Base-by-base conservation (phyloP, 768 basidiomycete genomes). In the Rhizopogon sp. region DNA sequence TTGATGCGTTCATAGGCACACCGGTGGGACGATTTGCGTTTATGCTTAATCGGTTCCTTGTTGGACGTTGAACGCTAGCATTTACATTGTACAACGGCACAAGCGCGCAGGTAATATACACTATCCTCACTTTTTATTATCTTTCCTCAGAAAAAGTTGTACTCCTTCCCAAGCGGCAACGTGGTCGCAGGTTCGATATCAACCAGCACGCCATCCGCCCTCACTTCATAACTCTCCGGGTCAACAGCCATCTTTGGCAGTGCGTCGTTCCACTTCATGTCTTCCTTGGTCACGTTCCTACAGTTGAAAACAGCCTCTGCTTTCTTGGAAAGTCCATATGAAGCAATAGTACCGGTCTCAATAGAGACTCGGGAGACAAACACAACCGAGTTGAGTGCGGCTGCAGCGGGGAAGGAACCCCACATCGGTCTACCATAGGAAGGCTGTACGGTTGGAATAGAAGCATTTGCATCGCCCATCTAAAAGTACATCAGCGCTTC, bases 401-500 rank as follows among this genome's bases (percentile, higher is more conserved):
- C 96, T 2, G 92, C 85, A 2, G 76, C 73, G 0, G 93, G 76
- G 57, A 88, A 75, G 29, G 86, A 70, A 13, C 91, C 96, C 94
- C 95, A 99, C 97, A 98, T 98, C 1, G 92, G 93, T 43, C 87
- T 83, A 8, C 85, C 82, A 58, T 82, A 83, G 66, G 85, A 81
- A 0, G 97, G 97, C 66, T 98, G 94, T 0, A 99, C 92, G 2
- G 92, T 90, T 11, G 97, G 94, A 58, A 99, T 98, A 7, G 93
- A 95, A 1, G 81, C 97, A 69, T 98, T 98, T 0, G 96, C 90
- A 43, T 99, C 97, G 16, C 97, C 97, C 85, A 99, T 90, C 90
- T 95, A 60, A 22, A 46, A 46, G 29, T 43, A 47, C 22, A 17
- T 53, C 8, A 22, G 28, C 13, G 14, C 25, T 10, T 31, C 2